Percentiles rank a stretch among this genome's conserved stretches.
Evolutionary conservation across 225 moss, liverwort and hornwort species (phyloP).

Genomic region (Takakia lepidozioides): DNA sequence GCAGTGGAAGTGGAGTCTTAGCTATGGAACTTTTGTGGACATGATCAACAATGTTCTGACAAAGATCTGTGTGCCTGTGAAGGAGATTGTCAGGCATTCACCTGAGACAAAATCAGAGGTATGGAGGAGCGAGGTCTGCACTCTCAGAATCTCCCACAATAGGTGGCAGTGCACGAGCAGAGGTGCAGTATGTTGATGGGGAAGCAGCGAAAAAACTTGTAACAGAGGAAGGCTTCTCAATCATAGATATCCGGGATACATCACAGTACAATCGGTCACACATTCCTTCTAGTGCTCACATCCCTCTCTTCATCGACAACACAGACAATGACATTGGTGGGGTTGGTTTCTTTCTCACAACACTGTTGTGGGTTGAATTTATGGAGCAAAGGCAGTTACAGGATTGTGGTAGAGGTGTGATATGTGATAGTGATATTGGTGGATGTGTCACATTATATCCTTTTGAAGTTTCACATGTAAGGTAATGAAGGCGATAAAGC

Average conservation of each 20-base stretch:
- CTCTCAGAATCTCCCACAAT: constrained; percentile 26
- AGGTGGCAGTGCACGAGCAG: constrained; percentile 42
- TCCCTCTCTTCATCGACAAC: constrained; percentile 81
- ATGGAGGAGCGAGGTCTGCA: constrained; percentile 29
- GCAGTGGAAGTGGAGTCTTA: no score
- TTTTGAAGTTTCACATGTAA: no score
- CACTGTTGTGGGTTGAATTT: no score
- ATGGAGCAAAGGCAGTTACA: no score
- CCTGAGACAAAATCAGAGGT: constrained; percentile 23
- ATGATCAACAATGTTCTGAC: no score
- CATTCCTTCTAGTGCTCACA: constrained; percentile 54
- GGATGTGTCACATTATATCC: no score
- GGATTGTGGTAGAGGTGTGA: no score
- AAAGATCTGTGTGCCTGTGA: no score
- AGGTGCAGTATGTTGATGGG: constrained; percentile 63
- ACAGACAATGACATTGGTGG: constrained; percentile 60
- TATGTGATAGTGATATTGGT: no score
- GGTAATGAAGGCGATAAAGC: no score
- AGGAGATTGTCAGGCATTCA: constrained; percentile 35
- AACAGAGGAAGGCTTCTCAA: constrained; percentile 52
- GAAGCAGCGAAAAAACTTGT: constrained; percentile 74
- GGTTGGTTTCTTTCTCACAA: no score
- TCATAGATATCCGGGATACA: constrained; percentile 79
- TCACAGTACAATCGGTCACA: constrained; percentile 69
- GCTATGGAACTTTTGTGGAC: no score